Conservation (phyloP, 2,329 filamentous ascomycete genomes). For the Leptographium flavum region DNA sequence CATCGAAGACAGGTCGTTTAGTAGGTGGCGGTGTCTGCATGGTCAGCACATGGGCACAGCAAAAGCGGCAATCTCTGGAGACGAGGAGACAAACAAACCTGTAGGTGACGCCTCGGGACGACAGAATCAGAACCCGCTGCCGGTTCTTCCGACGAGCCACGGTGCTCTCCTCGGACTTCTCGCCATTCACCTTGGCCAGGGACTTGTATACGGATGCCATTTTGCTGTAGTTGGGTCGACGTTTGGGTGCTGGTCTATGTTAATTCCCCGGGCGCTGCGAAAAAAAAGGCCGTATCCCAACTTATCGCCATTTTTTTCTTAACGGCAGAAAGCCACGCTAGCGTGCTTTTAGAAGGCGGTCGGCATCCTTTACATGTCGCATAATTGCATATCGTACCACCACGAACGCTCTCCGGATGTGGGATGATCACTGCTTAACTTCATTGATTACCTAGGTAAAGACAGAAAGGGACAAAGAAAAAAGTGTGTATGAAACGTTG, state of each 20-base stretch:
- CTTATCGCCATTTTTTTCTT: slow-evolving; percentile 6
- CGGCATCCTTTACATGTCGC: not conserved
- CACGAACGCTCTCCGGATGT: too few relatives aligned
- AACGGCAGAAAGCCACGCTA: slow-evolving; percentile 1
- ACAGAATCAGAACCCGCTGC: slow-evolving; percentile 76
- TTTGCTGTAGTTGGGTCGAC: not conserved
- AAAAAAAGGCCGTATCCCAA: not conserved
- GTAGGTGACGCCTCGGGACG: slow-evolving; percentile 83
- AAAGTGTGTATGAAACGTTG: not conserved
- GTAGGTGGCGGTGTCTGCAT: slow-evolving; percentile 73
- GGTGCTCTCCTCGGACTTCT: slow-evolving; percentile 28
- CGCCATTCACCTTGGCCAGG: slow-evolving; percentile 43
- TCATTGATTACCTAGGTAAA: not conserved
- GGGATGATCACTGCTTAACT: not conserved
- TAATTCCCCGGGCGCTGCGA: not conserved
- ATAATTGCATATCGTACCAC: too few relatives aligned
- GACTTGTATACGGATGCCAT: slow-evolving; percentile 69
- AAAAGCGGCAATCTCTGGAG: not conserved
- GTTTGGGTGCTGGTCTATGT: not conserved
- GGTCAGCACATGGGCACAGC: not conserved
- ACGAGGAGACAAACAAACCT: slow-evolving; percentile 31
- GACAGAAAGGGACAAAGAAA: not conserved
- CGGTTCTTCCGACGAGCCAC: slow-evolving; percentile 40
- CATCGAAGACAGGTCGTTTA: slow-evolving; percentile 77
- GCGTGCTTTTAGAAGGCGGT: slow-evolving; percentile 2